Base-by-base conservation (phyloP, 2,329 filamentous ascomycete genomes). In the Colletotrichum limetticola region DNA sequence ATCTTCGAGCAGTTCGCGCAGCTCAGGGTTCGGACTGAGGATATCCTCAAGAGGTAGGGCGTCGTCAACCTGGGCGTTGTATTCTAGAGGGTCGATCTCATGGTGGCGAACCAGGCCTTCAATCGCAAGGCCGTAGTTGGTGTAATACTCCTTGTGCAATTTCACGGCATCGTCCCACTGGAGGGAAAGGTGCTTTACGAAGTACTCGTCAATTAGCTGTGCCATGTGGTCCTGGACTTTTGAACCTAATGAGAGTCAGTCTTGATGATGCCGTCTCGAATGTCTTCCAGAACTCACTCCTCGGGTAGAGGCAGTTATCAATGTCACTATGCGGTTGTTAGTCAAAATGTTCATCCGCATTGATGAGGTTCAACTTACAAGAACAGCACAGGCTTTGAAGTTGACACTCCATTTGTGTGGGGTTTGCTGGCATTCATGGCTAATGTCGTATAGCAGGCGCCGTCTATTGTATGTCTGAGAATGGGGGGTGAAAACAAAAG, bases 281-380 rank as follows among this genome's bases (percentile, higher is more conserved):
- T 8, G 16, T 26, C 4, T 32, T 5, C 8, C 14, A 5, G 14
- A 6, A 81, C 89, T 83, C 80, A 95, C 94, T 95, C 83, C 93
- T 95, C 0, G 95, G 91, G 79, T 98, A 98, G 68, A 98, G 90
- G 84, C 97, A 99, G 80, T 99, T 99, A 87, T 99, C 97, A 80
- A 99, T 98, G 81, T 99, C 97, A 80, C 98, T 98, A 82, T 7
- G 19, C 16, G 5, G 1, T 22, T 52, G 16, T 63, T 22, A 74
- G 72, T 30, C 14, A 7, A 32, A 11, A 7, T 26, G 3, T n/a
- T 67, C 16, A 42, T 46, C 11, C 6, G 19, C 11, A 16, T 26
- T 53, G 19, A 2, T 26, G 26, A 8, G 22, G 11, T 14, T 28
- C 53, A 22, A 74, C 82, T 55, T 74, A 86, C 84, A 86, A 86